These are phyloP conservation scores for Collariella sp. DNA, from an alignment of 495 filamentous ascomycete species.

Conservation along the genomic window DNA sequence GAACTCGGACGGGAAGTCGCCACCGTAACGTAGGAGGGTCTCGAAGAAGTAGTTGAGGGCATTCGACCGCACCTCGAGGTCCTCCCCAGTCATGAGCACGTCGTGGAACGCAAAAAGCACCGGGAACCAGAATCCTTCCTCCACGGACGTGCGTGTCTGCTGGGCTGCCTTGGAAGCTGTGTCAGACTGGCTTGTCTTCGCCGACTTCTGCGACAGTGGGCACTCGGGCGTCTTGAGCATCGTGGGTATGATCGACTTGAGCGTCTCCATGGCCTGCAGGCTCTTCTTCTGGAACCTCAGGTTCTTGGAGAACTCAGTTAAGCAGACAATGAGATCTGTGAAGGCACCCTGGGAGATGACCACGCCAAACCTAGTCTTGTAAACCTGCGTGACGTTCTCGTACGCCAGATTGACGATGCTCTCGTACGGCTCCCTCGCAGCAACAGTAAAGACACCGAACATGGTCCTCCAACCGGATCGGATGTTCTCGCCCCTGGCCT, in stretches of 20 bases:
- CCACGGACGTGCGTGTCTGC: slow-evolving; percentile 60
- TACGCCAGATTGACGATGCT: slow-evolving; percentile 93
- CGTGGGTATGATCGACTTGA: slow-evolving; percentile 82
- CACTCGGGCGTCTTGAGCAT: slow-evolving; percentile 97
- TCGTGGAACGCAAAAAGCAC: slow-evolving; percentile 98
- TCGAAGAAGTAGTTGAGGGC: slow-evolving; percentile 96
- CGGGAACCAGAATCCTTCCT: slow-evolving; percentile 98
- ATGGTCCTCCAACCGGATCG: slow-evolving; percentile 97
- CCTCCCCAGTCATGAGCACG: slow-evolving; percentile 97
- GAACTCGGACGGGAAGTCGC: slow-evolving; percentile 86
- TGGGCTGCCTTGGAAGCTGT: slow-evolving; percentile 26
- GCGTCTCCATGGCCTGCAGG: slow-evolving; percentile 85
- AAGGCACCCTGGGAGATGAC: slow-evolving; percentile 96
- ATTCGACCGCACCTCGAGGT: slow-evolving; percentile 92
- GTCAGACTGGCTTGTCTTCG: slow-evolving; percentile 19
- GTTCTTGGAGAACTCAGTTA: slow-evolving; percentile 98
- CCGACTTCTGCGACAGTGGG: slow-evolving; percentile 56
- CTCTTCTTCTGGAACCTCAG: slow-evolving; percentile 96
- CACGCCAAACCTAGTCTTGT: slow-evolving; percentile 91
- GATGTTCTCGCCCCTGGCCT: slow-evolving; percentile 90
- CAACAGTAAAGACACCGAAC: slow-evolving; percentile 97
- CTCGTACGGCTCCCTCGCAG: slow-evolving; percentile 87
- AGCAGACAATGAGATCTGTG: slow-evolving; percentile 87
- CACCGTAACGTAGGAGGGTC: slow-evolving; percentile 78
- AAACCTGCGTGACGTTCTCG: slow-evolving; percentile 95